phyloP scores from a whole-genome alignment of 768 basidiomycete species.

The Serendipita vermifera region DNA sequence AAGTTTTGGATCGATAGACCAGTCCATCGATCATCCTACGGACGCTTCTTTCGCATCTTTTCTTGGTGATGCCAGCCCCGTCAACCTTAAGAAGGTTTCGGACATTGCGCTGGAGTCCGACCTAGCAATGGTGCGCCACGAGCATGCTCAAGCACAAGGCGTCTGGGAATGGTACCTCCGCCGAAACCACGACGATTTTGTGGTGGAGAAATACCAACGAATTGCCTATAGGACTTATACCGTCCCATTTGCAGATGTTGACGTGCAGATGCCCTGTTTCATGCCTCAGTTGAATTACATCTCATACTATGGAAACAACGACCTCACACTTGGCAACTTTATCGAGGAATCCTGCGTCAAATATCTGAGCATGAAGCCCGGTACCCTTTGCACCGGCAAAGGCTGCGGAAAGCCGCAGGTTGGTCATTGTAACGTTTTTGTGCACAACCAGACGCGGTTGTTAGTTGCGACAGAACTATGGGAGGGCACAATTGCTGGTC shows the following conservation, averaged over 20 bases:
- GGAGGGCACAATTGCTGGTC: conserved; percentile 61
- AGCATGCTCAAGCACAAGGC: conserved; percentile 74
- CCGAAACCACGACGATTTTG: conserved; percentile 73
- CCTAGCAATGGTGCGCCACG: conserved; percentile 56
- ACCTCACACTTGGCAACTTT: conserved; percentile 85
- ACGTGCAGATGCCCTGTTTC: conserved; percentile 45
- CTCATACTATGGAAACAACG: conserved; percentile 86
- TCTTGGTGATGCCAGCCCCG: conserved; percentile 19
- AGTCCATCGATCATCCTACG: neutral
- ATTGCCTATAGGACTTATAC: conserved; percentile 70
- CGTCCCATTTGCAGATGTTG: conserved; percentile 58
- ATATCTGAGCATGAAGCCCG: conserved; percentile 32
- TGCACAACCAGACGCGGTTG: conserved; percentile 75
- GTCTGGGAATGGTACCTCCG: conserved; percentile 94
- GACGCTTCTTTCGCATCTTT: conserved; percentile 6
- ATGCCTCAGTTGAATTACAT: conserved; percentile 54
- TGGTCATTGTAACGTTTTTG: conserved; percentile 79
- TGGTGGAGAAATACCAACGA: conserved; percentile 86
- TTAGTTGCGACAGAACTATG: conserved; percentile 81
- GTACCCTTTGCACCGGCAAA: conserved; percentile 68
- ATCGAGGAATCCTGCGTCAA: conserved; percentile 69
- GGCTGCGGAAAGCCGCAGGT: conserved; percentile 69
- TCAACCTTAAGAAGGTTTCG: conserved; percentile 43
- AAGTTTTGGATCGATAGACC: too few species aligned
- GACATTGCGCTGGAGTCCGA: conserved; percentile 69